A percentile compares a stretch with the other conserved stretches of the same genome.
These are phyloP conservation scores for Hypomyces perniciosus DNA, from an alignment of 2,329 filamentous ascomycete species.

Conservation along the genomic window DNA sequence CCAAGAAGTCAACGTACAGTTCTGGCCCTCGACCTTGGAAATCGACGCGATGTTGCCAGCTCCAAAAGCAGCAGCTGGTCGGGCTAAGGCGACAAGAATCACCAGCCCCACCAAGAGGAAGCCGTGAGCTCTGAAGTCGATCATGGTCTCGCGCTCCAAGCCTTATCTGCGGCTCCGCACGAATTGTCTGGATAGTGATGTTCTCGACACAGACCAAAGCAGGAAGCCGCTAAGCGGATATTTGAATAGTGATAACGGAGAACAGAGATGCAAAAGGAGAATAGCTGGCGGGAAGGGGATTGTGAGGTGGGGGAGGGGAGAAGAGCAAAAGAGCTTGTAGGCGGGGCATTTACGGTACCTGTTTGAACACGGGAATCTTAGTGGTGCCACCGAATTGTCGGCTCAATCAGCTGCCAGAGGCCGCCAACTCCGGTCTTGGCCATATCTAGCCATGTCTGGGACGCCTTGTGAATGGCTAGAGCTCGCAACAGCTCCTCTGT, in stretches of 20 bases:
- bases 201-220: too few species aligned
- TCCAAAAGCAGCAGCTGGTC: conserved; percentile 70
- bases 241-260: neutral
- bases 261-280: neutral
- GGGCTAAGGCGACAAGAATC: conserved; percentile 60
- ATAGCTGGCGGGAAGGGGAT: too few species aligned
- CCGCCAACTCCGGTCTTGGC: neutral
- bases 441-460: neutral
- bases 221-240: too few species aligned
- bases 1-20: conserved; percentile 49
- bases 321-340: neutral
- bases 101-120: conserved; percentile 47
- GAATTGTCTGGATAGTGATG: too few species aligned
- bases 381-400: neutral
- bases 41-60: conserved; percentile 83
- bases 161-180: neutral
- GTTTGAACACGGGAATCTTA: neutral
- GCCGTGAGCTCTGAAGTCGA: conserved; percentile 41
- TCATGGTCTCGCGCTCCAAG: conserved; percentile 32
- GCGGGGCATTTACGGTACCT: neutral
- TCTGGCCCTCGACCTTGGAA: conserved; percentile 75
- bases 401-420: conserved; percentile 7
- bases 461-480: conserved; percentile 6
- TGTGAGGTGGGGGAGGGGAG: too few species aligned
- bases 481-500: neutral